Evolutionary conservation across 78 protist genomes (phyloP).

Genomic region (Chrysochromulina tobinii): DNA sequence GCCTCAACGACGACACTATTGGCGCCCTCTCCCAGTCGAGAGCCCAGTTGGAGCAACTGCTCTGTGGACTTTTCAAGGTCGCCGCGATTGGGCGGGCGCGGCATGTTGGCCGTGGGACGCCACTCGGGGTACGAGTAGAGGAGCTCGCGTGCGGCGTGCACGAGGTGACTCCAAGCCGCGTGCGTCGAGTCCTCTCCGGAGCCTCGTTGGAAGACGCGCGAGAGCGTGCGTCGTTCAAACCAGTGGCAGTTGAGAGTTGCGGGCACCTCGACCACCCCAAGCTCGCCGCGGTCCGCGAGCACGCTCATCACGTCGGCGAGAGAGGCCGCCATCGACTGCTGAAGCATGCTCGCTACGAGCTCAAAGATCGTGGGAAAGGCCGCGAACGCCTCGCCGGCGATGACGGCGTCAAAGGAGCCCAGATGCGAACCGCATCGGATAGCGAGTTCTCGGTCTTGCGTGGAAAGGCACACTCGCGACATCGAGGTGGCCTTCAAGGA

Average conservation of each 20-base stretch:
- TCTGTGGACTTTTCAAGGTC: neutral
- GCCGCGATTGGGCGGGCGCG: neutral
- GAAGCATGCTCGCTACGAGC: neutral
- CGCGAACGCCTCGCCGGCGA: neutral
- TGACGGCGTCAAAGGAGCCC: neutral
- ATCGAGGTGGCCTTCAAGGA: no score
- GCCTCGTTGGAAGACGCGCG: no score
- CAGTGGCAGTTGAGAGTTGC: neutral
- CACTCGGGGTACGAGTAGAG: neutral
- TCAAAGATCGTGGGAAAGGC: neutral
- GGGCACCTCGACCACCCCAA: neutral
- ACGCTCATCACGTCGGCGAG: neutral
- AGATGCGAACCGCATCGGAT: neutral
- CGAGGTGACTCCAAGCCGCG: neutral
- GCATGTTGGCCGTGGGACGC: neutral
- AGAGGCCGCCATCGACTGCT: neutral
- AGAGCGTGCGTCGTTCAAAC: neutral
- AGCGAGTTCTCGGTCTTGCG: neutral
- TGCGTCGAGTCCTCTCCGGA: no score
- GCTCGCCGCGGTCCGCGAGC: neutral
- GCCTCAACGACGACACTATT: neutral
- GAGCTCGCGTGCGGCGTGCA: neutral
- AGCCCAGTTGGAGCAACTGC: neutral
- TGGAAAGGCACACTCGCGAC: no score
- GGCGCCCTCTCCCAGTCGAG: neutral